Percentiles rank a stretch among this genome's conserved stretches.
Conservation (phyloP, 1,284 basidiomycete species). For the Fomitiporia mediterranea region DNA sequence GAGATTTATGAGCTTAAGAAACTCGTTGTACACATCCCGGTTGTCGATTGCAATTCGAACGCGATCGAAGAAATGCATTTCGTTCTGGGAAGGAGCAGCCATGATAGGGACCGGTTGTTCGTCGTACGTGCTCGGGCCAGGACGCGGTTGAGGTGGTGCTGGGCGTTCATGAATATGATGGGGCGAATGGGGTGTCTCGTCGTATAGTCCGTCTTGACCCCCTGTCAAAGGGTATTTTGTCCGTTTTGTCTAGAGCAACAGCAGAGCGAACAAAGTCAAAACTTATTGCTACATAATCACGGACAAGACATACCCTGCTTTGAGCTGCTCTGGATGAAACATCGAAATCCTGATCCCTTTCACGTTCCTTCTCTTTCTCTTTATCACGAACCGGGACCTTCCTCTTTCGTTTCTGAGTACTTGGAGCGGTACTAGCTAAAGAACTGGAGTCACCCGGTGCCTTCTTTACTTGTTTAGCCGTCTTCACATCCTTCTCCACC, state of each 20-base stretch:
- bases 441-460: constrained; percentile 24
- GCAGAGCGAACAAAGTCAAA: neutral
- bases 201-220: constrained; percentile 6
- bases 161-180: constrained; percentile 17
- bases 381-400: constrained; percentile 44
- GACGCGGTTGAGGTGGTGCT: constrained; percentile 19
- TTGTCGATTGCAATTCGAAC: constrained; percentile 88
- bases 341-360: constrained; percentile 22
- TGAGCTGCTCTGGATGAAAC: constrained; percentile 1
- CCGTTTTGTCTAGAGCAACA: constrained; percentile 15
- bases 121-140: constrained; percentile 30
- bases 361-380: constrained; percentile 28
- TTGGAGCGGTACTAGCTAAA: constrained; percentile 15
- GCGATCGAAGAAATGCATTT: constrained; percentile 89
- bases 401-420: constrained; percentile 60
- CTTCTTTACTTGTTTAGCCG: constrained; percentile 24
- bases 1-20: constrained; percentile 91
- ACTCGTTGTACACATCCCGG: constrained; percentile 91
- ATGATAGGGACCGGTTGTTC: constrained; percentile 29
- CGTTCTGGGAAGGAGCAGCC: constrained; percentile 50
- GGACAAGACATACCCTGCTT: constrained; percentile 7
- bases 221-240: constrained; percentile 20
- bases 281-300: too few species aligned
- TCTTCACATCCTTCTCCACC: constrained; percentile 11
- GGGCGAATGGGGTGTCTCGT: constrained; percentile 17